Percentiles rank a stretch among this genome's conserved stretches.
Evolutionary conservation across 176 grass and related monocot genomes (phyloP).

Genomic region (Lolium rigidum): DNA sequence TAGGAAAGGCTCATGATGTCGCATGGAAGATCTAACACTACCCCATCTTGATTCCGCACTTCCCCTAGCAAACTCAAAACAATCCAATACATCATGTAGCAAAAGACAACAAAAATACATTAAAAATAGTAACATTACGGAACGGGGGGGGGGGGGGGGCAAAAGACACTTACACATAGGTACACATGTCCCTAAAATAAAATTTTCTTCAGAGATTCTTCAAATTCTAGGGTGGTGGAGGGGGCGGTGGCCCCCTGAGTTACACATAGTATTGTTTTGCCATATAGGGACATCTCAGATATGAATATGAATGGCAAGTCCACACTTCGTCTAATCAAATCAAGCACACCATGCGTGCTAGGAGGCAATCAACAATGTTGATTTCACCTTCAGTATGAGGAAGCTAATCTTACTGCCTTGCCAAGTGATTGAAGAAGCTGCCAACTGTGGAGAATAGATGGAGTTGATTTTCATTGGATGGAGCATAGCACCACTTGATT

Average conservation of each 20-base stretch:
- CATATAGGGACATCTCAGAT: neutral
- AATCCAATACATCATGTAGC: slow-evolving; percentile 71
- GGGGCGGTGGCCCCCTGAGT: too few relatives aligned
- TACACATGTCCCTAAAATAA: too few relatives aligned
- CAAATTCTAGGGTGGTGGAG: too few relatives aligned
- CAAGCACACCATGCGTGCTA: neutral
- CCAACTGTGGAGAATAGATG: slow-evolving; percentile 39
- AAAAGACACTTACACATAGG: too few relatives aligned
- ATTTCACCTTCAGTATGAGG: slow-evolving; percentile 61
- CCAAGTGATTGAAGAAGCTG: slow-evolving; percentile 76
- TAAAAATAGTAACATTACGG: neutral
- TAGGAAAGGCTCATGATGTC: slow-evolving; percentile 80
- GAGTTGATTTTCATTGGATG: slow-evolving; percentile 58
- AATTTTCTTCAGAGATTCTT: too few relatives aligned
- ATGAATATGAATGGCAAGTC: neutral
- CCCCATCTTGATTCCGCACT: slow-evolving; percentile 78
- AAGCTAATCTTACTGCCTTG: slow-evolving; percentile 55
- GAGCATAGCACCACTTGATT: slow-evolving; percentile 62
- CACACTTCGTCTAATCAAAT: neutral
- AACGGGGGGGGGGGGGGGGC: too few relatives aligned
- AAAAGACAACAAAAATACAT: slow-evolving; percentile 31
- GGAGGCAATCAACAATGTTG: neutral
- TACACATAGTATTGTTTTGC: neutral
- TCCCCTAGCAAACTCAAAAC: slow-evolving; percentile 89
- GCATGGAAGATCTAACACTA: slow-evolving; percentile 75